Evolutionary conservation across 805 yeast species (phyloP).

Genomic region (Starmerella sirachaensis): DNA sequence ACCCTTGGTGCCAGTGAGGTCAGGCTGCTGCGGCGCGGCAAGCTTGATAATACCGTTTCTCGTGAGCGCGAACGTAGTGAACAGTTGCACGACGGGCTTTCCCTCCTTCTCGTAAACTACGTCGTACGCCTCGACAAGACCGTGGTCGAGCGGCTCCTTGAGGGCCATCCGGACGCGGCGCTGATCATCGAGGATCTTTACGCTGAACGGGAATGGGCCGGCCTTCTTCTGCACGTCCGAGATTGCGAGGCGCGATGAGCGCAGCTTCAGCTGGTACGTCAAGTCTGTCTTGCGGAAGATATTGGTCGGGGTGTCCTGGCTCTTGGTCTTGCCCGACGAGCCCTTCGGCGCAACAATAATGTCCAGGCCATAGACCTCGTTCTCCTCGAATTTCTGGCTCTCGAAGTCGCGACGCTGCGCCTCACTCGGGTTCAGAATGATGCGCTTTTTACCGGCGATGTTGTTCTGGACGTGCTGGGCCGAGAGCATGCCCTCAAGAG

Average conservation of each 20-base stretch:
- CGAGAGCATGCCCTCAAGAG: slow-evolving; percentile 67
- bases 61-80: slow-evolving; percentile 64
- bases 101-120: slow-evolving; percentile 56
- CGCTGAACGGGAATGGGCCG: slow-evolving; percentile 56
- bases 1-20: slow-evolving; percentile 44
- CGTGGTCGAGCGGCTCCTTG: slow-evolving; percentile 58
- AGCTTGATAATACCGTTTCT: slow-evolving; percentile 58
- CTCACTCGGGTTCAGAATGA: slow-evolving; percentile 63
- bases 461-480: slow-evolving; percentile 59
- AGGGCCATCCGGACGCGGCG: slow-evolving; percentile 63
- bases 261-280: slow-evolving; percentile 55
- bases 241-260: slow-evolving; percentile 54
- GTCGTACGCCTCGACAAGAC: slow-evolving; percentile 55
- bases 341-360: slow-evolving; percentile 53
- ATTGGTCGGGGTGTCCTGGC: slow-evolving; percentile 49
- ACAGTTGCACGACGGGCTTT: slow-evolving; percentile 55
- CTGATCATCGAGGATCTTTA: slow-evolving; percentile 54
- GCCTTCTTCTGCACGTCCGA: slow-evolving; percentile 57
- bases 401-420: slow-evolving; percentile 53
- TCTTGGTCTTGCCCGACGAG: slow-evolving; percentile 42
- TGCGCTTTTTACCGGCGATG: slow-evolving; percentile 62
- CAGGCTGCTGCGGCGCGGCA: slow-evolving; percentile 39
- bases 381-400: slow-evolving; percentile 53
- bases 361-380: slow-evolving; percentile 69
- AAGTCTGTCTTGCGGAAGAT: slow-evolving; percentile 59